Percentiles rank a stretch among this genome's conserved stretches.
phyloP scores from a whole-genome alignment of 2,329 filamentous ascomycete species.

The Trichoderma koningii region DNA sequence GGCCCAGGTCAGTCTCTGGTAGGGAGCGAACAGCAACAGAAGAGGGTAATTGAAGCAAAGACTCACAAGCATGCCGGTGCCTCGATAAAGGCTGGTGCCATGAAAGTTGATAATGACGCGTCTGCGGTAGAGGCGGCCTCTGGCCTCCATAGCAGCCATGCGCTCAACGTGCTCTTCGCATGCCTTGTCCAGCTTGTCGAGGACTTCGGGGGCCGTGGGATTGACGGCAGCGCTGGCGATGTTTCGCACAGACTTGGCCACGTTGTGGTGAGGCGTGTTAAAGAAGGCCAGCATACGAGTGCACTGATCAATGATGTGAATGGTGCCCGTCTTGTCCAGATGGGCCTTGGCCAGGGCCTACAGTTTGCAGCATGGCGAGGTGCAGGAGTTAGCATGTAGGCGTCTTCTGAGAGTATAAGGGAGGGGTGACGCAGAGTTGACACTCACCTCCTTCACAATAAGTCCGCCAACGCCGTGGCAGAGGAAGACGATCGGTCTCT shows the following conservation, averaged over 20 bases:
- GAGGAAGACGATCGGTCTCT: conserved; percentile 21
- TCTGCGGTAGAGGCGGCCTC: conserved; percentile 9
- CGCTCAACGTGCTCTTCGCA: conserved; percentile 16
- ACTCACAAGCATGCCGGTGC: conserved; percentile 19
- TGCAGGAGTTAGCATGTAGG: not conserved
- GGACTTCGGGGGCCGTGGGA: not conserved
- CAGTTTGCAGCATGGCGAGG: not conserved
- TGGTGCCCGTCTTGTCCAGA: not conserved
- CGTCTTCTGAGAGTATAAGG: not conserved
- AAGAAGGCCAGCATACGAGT: conserved; percentile 25
- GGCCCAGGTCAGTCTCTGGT: not conserved
- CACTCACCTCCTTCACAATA: conserved; percentile 24
- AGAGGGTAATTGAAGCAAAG: not conserved
- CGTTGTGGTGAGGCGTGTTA: conserved; percentile 25
- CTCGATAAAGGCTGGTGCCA: conserved; percentile 15
- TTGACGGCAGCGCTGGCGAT: conserved; percentile 14
- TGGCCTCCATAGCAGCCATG: conserved; percentile 1
- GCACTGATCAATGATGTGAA: not conserved
- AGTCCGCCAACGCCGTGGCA: conserved; percentile 26
- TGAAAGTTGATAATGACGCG: conserved; percentile 23
- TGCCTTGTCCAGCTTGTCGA: conserved; percentile 18
- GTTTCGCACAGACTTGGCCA: conserved; percentile 11
- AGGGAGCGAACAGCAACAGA: not conserved
- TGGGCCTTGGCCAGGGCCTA: conserved; percentile 21
- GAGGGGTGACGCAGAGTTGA: not conserved